These are phyloP conservation scores for Sporothrix pseudoabietina DNA, from an alignment of 2,329 filamentous ascomycete species.

Conservation along the genomic window DNA sequence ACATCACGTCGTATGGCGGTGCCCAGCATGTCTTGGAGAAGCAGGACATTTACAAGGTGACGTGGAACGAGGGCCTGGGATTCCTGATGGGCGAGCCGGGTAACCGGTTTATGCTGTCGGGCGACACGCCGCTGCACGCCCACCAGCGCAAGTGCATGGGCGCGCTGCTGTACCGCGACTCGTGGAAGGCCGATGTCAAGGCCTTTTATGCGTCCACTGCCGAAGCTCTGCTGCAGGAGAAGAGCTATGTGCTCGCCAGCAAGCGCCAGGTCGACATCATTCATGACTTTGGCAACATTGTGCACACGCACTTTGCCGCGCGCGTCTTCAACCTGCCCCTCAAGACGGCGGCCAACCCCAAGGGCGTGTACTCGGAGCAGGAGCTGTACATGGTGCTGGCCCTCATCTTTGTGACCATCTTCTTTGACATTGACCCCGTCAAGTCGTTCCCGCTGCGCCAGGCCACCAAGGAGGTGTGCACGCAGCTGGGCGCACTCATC, in stretches of 20 bases:
- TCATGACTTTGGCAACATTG: slow-evolving; percentile 68
- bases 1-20: slow-evolving; percentile 62
- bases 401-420: slow-evolving; percentile 66
- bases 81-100: slow-evolving; percentile 61
- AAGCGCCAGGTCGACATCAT: slow-evolving; percentile 71
- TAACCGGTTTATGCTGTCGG: slow-evolving; percentile 59
- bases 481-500: slow-evolving; percentile 62
- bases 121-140: slow-evolving; percentile 52
- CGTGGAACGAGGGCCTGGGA: slow-evolving; percentile 65
- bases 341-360: slow-evolving; percentile 62
- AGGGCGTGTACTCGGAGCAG: slow-evolving; percentile 58
- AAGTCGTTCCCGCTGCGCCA: slow-evolving; percentile 67
- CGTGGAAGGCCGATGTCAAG: slow-evolving; percentile 65
- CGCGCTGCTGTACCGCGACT: slow-evolving; percentile 61
- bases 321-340: slow-evolving; percentile 66
- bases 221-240: slow-evolving; percentile 62
- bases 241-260: slow-evolving; percentile 63
- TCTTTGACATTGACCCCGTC: slow-evolving; percentile 66
- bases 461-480: slow-evolving; percentile 58
- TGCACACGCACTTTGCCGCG: slow-evolving; percentile 65
- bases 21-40: slow-evolving; percentile 65
- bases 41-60: slow-evolving; percentile 62
- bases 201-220: slow-evolving; percentile 67
- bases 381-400: slow-evolving; percentile 65
- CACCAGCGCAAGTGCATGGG: slow-evolving; percentile 57